Conservation (phyloP, 306 rosid genomes). For the Quillaja saponaria region DNA sequence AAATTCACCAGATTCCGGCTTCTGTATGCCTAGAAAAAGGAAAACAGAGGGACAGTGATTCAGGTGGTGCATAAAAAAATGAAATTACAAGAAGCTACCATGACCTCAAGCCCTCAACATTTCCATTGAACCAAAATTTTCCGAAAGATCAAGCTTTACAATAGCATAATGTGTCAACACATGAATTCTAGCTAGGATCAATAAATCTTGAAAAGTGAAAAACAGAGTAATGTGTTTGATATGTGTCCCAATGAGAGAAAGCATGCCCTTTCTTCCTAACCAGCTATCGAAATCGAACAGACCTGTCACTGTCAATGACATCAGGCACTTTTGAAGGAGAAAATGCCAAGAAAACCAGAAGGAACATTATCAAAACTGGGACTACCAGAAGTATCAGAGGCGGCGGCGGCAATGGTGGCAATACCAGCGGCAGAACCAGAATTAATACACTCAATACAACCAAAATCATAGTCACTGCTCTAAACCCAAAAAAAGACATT, state of each 20-base stretch:
- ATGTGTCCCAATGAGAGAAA: background rate
- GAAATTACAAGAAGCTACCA: background rate
- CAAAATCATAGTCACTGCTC: constrained; percentile 29
- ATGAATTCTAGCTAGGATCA: no score
- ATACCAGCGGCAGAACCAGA: constrained; percentile 35
- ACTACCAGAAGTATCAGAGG: constrained; percentile 35
- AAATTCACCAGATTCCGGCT: background rate
- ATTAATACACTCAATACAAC: constrained; percentile 14
- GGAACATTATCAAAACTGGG: constrained; percentile 35
- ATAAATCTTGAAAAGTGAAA: background rate
- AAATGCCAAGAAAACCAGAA: constrained; percentile 33
- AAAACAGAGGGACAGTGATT: background rate
- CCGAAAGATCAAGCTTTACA: background rate
- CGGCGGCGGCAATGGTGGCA: constrained; percentile 48
- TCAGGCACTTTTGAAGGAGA: constrained; percentile 25
- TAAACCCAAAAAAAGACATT: constrained; percentile 30
- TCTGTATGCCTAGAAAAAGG: background rate
- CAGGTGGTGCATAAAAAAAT: constrained; percentile 2
- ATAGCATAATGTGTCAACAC: no score
- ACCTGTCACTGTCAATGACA: background rate
- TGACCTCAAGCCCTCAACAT: background rate
- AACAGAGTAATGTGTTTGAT: background rate
- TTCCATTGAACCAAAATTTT: background rate
- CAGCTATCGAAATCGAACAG: background rate
- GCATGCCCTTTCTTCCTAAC: background rate